Base-by-base conservation (phyloP, 2,329 filamentous ascomycete genomes). In the Pseudopithomyces maydicus region DNA sequence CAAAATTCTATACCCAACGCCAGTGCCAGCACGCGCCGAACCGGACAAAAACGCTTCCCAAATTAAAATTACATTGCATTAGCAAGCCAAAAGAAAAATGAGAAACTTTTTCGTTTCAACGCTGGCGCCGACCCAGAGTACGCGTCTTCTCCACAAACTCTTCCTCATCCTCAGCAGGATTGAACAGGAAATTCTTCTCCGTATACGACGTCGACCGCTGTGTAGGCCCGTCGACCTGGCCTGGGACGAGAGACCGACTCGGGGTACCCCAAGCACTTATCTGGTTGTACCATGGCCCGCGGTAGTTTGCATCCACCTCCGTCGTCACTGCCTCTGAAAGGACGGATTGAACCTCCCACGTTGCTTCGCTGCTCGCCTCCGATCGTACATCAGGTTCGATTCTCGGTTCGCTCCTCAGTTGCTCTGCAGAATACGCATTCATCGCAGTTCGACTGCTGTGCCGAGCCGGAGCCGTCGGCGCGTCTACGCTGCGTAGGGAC, bases 101-200 rank as follows among this genome's bases (percentile, higher is more conserved):
- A n/a, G 29, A 14, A 14, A 7, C 26, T 19, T 10, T 19, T 6
- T 8, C 6, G 42, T 11, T 35, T 22, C 22, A 49, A 26, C 45
- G 22, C 19, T 33, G 48, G 35, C 56, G 23, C 23, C 59, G 56
- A 8, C 51, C 38, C 20, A 60, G 54, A 41, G 50, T 54, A 7
- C 35, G 39, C 14, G 64, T 45, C 55, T 61, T 71, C 17, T 50
- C 55, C 45, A 71, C 55, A 29, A 73, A 73, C 22, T 65, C 54
- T 6, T 70, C 68, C 49, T 67, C 70, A 42, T 67, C 58, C 44
- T 73, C 70, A 3, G 52, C 36, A 1, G 45, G 52, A 56, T 71
- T 71, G 52, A 73, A 73, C 8, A 71, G 47, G 32, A 69, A 67
- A 49, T 72, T 61, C 22, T 50, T 54, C 51, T 67, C 59, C 15